Percentiles rank a stretch among this genome's conserved stretches.
phyloP scores from a whole-genome alignment of 2,329 filamentous ascomycete species.

The Ascosphaera pollenicola region DNA sequence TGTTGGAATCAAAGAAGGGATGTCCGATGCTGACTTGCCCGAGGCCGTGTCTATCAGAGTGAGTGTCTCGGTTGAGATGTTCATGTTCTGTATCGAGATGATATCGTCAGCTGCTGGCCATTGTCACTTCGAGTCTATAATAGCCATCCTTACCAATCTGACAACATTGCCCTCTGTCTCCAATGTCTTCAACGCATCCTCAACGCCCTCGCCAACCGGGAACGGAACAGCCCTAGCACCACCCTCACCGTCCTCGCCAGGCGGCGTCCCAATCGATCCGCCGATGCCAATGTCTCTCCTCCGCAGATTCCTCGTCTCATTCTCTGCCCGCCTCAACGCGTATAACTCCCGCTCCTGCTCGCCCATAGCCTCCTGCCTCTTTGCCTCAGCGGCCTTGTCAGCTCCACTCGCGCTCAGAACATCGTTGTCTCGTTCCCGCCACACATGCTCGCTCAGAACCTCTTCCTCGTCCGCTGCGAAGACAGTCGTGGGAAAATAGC shows the following conservation, averaged over 20 bases:
- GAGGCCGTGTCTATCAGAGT: conserved; percentile 25
- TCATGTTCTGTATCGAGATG: conserved; percentile 15
- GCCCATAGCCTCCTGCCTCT: conserved; percentile 28
- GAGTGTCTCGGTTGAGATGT: conserved; percentile 30
- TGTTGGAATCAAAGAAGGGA: conserved; percentile 26
- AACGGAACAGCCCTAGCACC: conserved; percentile 26
- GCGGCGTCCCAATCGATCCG: conserved; percentile 12
- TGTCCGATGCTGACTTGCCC: conserved; percentile 20
- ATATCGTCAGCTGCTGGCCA: conserved; percentile 7
- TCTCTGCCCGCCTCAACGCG: conserved; percentile 36
- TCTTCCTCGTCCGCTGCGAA: conserved; percentile 38
- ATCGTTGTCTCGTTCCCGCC: conserved; percentile 29
- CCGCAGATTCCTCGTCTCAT: conserved; percentile 29
- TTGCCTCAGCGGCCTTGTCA: conserved; percentile 6
- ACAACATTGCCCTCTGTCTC: conserved; percentile 17
- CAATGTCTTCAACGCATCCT: conserved; percentile 24
- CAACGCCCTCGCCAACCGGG: conserved; percentile 30
- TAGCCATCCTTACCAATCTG: conserved; percentile 23
- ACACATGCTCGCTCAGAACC: conserved; percentile 30
- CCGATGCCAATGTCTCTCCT: conserved; percentile 26
- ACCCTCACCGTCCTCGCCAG: conserved; percentile 12
- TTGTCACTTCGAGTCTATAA: conserved; percentile 2
- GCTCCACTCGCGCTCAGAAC: conserved; percentile 11
- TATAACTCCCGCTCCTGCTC: conserved; percentile 36
- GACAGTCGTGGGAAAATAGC: conserved; percentile 35